Percentiles rank a stretch among this genome's conserved stretches.
phyloP scores from a whole-genome alignment of 306 rosid species.

The Abrus pulchellus region DNA sequence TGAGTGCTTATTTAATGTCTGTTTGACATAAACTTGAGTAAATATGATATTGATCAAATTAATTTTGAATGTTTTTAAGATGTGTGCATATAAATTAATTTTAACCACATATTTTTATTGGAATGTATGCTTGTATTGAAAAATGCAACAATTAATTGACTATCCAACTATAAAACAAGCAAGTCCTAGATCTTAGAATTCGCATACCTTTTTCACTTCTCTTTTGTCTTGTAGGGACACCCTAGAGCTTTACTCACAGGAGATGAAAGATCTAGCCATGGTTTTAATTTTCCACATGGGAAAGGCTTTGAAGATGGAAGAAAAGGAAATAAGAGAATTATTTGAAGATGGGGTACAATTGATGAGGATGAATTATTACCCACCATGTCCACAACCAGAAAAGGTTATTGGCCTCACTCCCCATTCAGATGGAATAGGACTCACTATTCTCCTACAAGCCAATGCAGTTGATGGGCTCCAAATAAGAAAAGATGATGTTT shows the following conservation, averaged over 20 bases:
- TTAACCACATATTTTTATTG: too few relatives aligned
- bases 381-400: not conserved
- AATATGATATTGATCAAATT: too few relatives aligned
- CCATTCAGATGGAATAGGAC: not conserved
- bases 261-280: constrained; percentile 3
- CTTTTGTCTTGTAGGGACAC: constrained; percentile 2
- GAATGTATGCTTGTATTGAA: too few relatives aligned
- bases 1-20: too few relatives aligned
- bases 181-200: too few relatives aligned
- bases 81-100: too few relatives aligned
- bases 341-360: constrained; percentile 11
- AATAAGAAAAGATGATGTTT: not conserved
- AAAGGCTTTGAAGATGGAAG: constrained; percentile 15
- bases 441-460: not conserved
- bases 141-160: too few relatives aligned
- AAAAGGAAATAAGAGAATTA: not conserved
- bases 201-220: not conserved
- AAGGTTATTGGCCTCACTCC: constrained; percentile 10
- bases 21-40: too few relatives aligned
- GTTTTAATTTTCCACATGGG: not conserved
- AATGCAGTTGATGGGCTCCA: constrained; percentile 2
- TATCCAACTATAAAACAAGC: too few relatives aligned
- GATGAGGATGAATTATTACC: constrained; percentile 27
- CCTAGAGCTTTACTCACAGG: not conserved
- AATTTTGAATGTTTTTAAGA: too few relatives aligned